Conservation (phyloP, 108 stramenopile genomes). For the Fistulifera pelliculosa region DNA sequence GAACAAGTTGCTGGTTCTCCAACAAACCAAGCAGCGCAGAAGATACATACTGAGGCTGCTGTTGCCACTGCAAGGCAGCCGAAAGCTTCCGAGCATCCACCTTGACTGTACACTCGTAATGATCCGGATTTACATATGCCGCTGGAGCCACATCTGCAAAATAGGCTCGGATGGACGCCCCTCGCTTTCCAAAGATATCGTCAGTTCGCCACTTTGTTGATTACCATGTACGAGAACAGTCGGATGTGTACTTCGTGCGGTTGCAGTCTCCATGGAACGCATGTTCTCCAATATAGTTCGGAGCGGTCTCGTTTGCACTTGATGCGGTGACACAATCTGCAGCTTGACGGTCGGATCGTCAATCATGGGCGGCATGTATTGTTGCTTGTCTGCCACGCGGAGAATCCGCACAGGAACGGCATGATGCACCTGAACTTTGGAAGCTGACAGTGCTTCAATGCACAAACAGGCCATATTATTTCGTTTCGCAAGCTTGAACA, state of each 20-base stretch:
- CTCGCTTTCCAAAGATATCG: slow-evolving; percentile 31
- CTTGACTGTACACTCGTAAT: slow-evolving; percentile 54
- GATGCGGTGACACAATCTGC: slow-evolving; percentile 42
- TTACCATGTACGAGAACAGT: slow-evolving; percentile 11
- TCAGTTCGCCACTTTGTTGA: slow-evolving; percentile 35
- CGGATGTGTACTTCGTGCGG: neutral
- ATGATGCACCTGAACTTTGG: slow-evolving; percentile 69
- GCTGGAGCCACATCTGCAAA: slow-evolving; percentile 32
- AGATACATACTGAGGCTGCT: slow-evolving; percentile 34
- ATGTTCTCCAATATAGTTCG: slow-evolving; percentile 66
- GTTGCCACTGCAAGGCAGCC: slow-evolving; percentile 77
- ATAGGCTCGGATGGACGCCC: slow-evolving; percentile 39
- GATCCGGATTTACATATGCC: neutral
- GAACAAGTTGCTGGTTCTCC: slow-evolving; percentile 74
- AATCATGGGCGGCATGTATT: slow-evolving; percentile 70
- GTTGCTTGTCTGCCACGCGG: slow-evolving; percentile 64
- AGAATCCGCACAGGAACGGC: slow-evolving; percentile 77
- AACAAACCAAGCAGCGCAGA: slow-evolving; percentile 71
- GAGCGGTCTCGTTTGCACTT: slow-evolving; percentile 26
- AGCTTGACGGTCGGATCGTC: slow-evolving; percentile 62
- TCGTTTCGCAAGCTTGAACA: slow-evolving; percentile 71
- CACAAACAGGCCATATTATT: slow-evolving; percentile 71
- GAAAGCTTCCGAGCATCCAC: slow-evolving; percentile 70
- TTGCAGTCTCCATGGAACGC: slow-evolving; percentile 35
- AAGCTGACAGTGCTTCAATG: slow-evolving; percentile 43